Conservation (phyloP, 23 red algal species). For the Gracilaria gracilis region DNA sequence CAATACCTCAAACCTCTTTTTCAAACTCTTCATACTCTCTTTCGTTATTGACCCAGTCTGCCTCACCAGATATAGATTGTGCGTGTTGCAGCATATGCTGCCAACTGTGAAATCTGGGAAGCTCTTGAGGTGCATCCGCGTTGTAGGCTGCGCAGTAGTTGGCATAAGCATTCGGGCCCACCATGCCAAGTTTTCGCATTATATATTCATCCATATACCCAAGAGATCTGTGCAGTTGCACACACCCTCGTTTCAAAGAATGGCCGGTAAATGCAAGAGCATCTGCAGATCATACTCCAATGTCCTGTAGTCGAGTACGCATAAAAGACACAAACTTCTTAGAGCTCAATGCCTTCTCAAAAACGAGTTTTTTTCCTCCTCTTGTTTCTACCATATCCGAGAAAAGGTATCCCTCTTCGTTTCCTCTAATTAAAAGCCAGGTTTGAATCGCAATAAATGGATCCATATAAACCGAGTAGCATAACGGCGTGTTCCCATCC, state of each 20-base stretch:
- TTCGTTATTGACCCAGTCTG: background rate
- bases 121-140: slow-evolving; percentile 10
- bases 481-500: background rate
- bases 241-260: background rate
- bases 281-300: background rate
- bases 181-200: slow-evolving; percentile 35
- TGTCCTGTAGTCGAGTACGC: background rate
- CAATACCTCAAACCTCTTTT: slow-evolving; percentile 18
- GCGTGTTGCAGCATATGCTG: slow-evolving; percentile 28
- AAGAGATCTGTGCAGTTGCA: background rate
- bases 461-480: slow-evolving; percentile 6
- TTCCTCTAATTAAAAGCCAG: slow-evolving; percentile 4
- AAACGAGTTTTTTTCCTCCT: background rate
- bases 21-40: background rate
- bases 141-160: slow-evolving; percentile 60
- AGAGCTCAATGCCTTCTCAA: background rate
- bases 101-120: slow-evolving; percentile 17
- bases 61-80: background rate
- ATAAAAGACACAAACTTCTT: background rate
- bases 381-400: background rate
- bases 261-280: background rate
- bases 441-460: slow-evolving; percentile 19
- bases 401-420: background rate
- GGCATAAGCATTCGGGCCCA: slow-evolving; percentile 1
- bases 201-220: background rate